Conservation (phyloP, 2,329 filamentous ascomycete genomes). For the Phyllosticta citriasiana region DNA sequence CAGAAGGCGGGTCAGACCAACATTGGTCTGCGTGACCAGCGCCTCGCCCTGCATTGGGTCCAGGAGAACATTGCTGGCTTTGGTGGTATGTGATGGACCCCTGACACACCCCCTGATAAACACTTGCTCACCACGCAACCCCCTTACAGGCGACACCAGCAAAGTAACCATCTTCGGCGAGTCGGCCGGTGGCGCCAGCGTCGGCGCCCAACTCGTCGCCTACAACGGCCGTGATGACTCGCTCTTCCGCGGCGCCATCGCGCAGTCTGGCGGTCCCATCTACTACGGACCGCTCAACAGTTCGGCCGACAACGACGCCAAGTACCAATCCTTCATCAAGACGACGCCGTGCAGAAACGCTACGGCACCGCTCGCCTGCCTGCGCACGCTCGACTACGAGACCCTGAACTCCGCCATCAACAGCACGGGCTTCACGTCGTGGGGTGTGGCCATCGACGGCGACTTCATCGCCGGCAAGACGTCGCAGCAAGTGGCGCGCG, state of each 20-base stretch:
- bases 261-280: constrained; percentile 34
- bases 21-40: constrained; percentile 31
- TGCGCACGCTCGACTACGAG: constrained; percentile 51
- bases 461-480: constrained; percentile 46
- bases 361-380: constrained; percentile 30
- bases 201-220: constrained; percentile 37
- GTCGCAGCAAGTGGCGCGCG: constrained; percentile 44
- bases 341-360: constrained; percentile 49
- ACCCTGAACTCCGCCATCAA: constrained; percentile 48
- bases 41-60: constrained; percentile 37
- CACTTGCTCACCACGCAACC: not conserved
- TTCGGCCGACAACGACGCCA: constrained; percentile 37
- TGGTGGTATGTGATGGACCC: constrained; percentile 22
- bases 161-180: constrained; percentile 39
- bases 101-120: not conserved
- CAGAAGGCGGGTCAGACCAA: constrained; percentile 44
- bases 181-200: constrained; percentile 34
- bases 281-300: constrained; percentile 16
- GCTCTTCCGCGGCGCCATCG: constrained; percentile 38
- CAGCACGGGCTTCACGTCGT: constrained; percentile 25
- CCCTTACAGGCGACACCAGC: constrained; percentile 20
- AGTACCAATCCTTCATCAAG: constrained; percentile 53
- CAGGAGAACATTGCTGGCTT: constrained; percentile 34
- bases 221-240: constrained; percentile 39
- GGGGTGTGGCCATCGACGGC: constrained; percentile 42